Percentiles rank a stretch among this genome's conserved stretches.
Conservation (phyloP, 331 rosid genomes). For the Malus hybrid region DNA sequence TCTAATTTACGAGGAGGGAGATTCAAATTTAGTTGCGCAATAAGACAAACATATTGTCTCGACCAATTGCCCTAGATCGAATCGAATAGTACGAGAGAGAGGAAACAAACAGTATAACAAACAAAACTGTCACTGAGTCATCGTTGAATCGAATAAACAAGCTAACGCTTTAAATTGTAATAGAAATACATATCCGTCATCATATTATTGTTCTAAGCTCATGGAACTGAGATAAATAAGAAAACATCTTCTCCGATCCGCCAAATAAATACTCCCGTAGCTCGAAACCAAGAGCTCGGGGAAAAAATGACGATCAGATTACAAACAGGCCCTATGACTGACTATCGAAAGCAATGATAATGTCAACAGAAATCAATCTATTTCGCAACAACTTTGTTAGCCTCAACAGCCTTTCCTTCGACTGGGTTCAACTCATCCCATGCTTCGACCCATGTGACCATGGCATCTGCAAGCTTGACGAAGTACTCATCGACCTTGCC, state of each 20-base stretch:
- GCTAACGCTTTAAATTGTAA: neutral
- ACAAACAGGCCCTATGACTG: neutral
- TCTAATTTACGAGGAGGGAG: neutral
- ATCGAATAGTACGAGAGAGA: neutral
- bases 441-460: constrained; percentile 52
- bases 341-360: constrained; percentile 3
- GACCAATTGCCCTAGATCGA: neutral
- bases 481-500: constrained; percentile 38
- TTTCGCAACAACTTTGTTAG: constrained; percentile 21
- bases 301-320: constrained; percentile 2
- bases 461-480: constrained; percentile 50
- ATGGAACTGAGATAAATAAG: neutral
- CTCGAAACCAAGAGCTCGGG: constrained; percentile 1
- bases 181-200: constrained; percentile 1
- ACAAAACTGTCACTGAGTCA: neutral
- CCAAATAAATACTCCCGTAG: constrained; percentile 15
- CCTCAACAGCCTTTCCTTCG: constrained; percentile 18
- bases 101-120: neutral
- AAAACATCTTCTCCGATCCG: constrained; percentile 12
- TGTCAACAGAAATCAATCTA: constrained; percentile 8
- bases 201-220: constrained; percentile 21
- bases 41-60: fast-evolving
- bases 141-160: constrained; percentile 3
- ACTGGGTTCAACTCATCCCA: constrained; percentile 51
- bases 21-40: neutral